Base-by-base conservation (phyloP, 2,329 filamentous ascomycete species). In the Stemphylium lycopersici region DNA sequence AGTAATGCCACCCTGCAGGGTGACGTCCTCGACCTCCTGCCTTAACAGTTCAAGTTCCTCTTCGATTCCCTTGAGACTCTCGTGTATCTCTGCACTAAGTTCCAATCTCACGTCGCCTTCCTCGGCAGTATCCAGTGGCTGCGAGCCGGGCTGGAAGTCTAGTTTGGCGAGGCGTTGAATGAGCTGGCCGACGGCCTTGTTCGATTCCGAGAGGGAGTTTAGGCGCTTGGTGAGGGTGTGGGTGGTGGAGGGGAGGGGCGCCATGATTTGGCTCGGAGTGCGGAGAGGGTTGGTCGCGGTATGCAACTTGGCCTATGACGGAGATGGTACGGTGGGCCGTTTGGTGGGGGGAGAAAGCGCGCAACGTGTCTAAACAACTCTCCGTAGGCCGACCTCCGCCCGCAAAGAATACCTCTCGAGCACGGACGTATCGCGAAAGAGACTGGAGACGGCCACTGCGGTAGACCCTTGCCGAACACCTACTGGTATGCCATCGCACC, bases 1-100 rank as follows among this genome's bases (percentile, higher is more conserved):
- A 67, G 43, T 48, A 47, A 72, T 72, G 52, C 73, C 71, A 43
- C 70, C 62, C 16, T 59, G 68, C 3, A 80, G 73, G 32, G 84
- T 80, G 22, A 92, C 76, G 65, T 91, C 91, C 57, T 89, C 84
- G 24, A 91, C 82, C 67, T 96, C 92, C 70, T 95, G 91, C 42
- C 81, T 81, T 31, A 97, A 71, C 15, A 95, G 76, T 73, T 96
- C 93, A 61, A 95, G 84, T 55, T 96, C 91, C 59, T 96, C 91
- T 66, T 96, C 88, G 44, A 90, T 85, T 52, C 90, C 87, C 64
- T 90, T 88, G 56, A 97, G 77, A 15, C 84, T 84, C 67, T 90
- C 87, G 62, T 89, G 87, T 59, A 97, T 96, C 73, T 97, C 92
- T 18, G 85, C 81, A 61, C 86, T 85, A 31, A 97, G 83, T 76